Conservation (phyloP, 768 basidiomycete species). For the Boletus rex-veris region DNA sequence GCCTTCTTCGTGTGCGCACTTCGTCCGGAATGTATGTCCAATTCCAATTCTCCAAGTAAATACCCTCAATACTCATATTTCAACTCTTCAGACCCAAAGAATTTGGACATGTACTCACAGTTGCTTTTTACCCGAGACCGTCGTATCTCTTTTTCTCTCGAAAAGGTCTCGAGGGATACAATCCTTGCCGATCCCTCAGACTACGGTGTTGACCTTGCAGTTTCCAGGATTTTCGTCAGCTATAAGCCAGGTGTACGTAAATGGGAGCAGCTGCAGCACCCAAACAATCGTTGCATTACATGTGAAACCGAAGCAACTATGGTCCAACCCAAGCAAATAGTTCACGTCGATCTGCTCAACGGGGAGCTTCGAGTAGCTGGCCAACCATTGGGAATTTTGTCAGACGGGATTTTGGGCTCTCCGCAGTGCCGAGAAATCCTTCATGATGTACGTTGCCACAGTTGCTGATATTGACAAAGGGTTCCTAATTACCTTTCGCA, state of each 20-base stretch:
- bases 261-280: slow-evolving; percentile 6
- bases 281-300: background rate
- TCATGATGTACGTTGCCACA: background rate
- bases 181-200: background rate
- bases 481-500: background rate
- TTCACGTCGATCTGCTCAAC: too few species aligned
- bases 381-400: too few species aligned
- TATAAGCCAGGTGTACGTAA: slow-evolving; percentile 5
- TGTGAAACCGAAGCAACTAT: too few species aligned
- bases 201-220: slow-evolving; percentile 14
- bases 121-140: slow-evolving; percentile 20
- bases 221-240: slow-evolving; percentile 2
- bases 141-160: slow-evolving; percentile 21
- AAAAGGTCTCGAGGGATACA: background rate
- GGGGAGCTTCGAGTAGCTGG: too few species aligned
- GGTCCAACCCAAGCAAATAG: too few species aligned
- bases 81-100: too few species aligned
- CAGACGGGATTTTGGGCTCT: too few species aligned
- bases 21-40: background rate
- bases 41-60: background rate
- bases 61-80: background rate
- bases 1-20: slow-evolving; percentile 20
- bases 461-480: background rate
- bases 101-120: background rate
- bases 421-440: background rate